phyloP scores from a whole-genome alignment of 2,329 filamentous ascomycete genomes.

The Alternaria arbusti region DNA sequence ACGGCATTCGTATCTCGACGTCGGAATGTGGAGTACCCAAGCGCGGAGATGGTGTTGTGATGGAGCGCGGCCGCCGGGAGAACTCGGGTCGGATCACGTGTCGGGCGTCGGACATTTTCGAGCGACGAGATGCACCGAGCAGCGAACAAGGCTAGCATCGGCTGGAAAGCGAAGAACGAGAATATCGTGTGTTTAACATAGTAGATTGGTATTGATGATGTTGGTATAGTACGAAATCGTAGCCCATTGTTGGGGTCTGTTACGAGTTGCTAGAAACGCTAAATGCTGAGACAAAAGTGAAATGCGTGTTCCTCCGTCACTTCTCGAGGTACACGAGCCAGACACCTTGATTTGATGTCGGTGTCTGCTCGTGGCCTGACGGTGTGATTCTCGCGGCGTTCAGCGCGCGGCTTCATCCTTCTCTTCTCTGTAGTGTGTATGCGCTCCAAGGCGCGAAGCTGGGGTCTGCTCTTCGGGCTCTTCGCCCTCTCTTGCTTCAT shows the following conservation, averaged over 20 bases:
- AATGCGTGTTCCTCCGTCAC: constrained; percentile 8
- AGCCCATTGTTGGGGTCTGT: constrained; percentile 2
- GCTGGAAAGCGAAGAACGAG: background rate
- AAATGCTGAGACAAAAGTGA: background rate
- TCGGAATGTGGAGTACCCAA: background rate
- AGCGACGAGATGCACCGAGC: background rate
- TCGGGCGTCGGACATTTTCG: background rate
- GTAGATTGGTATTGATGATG: background rate
- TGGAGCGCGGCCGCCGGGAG: constrained; percentile 11
- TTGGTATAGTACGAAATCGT: background rate
- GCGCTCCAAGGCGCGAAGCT: constrained; percentile 12
- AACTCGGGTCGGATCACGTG: background rate
- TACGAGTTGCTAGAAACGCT: constrained; percentile 1
- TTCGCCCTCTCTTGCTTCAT: background rate
- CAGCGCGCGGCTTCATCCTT: constrained; percentile 10
- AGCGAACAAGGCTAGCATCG: background rate
- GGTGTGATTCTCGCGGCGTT: constrained; percentile 19
- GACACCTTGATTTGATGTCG: background rate
- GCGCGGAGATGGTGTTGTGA: background rate
- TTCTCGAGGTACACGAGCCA: constrained; percentile 15
- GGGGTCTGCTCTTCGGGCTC: constrained; percentile 1
- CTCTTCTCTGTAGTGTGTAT: constrained; percentile 4
- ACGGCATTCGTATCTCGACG: background rate
- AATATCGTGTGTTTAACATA: background rate
- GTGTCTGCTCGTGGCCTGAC: constrained; percentile 11